Evolutionary conservation across 352 stramenopile species (phyloP).

Genomic region (Pythium dissotocum): DNA sequence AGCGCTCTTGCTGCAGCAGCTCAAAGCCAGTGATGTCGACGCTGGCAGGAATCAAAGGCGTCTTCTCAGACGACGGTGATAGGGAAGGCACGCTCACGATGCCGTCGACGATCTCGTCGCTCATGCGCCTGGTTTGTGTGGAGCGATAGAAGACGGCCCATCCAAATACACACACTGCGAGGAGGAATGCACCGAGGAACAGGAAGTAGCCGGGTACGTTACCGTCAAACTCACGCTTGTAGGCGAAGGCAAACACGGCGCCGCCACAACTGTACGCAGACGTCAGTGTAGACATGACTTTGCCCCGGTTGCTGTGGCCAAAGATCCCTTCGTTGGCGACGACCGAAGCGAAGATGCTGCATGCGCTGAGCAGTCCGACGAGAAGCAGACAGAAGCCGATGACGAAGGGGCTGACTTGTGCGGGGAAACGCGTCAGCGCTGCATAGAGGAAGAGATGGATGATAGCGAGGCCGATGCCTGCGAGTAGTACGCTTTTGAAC

Average conservation of each 20-base stretch:
- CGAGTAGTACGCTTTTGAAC: constrained; percentile 56
- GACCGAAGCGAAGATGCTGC: constrained; percentile 76
- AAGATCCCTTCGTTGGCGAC: constrained; percentile 82
- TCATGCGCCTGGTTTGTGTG: constrained; percentile 36
- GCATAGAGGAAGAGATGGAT: constrained; percentile 48
- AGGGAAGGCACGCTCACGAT: constrained; percentile 31
- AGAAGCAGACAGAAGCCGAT: constrained; percentile 57
- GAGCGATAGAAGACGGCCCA: constrained; percentile 51
- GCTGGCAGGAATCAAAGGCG: constrained; percentile 6
- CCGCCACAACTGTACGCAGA: constrained; percentile 80
- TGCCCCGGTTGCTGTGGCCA: constrained; percentile 63
- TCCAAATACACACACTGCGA: constrained; percentile 46
- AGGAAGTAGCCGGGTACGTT: constrained; percentile 73
- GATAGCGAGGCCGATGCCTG: constrained; percentile 39
- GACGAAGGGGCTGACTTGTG: constrained; percentile 42
- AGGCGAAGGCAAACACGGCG: constrained; percentile 75
- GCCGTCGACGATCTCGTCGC: constrained; percentile 45
- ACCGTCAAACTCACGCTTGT: constrained; percentile 56
- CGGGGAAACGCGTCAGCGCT: constrained; percentile 41
- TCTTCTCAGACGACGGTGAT: constrained; percentile 20
- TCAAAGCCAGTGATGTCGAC: constrained; percentile 60
- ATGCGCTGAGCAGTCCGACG: constrained; percentile 69
- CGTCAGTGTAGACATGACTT: constrained; percentile 71
- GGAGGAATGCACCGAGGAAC: constrained; percentile 64
- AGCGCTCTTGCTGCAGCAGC: constrained; percentile 57